Base-by-base conservation (phyloP, 345 rosid genomes). In the Linum lewisii region DNA sequence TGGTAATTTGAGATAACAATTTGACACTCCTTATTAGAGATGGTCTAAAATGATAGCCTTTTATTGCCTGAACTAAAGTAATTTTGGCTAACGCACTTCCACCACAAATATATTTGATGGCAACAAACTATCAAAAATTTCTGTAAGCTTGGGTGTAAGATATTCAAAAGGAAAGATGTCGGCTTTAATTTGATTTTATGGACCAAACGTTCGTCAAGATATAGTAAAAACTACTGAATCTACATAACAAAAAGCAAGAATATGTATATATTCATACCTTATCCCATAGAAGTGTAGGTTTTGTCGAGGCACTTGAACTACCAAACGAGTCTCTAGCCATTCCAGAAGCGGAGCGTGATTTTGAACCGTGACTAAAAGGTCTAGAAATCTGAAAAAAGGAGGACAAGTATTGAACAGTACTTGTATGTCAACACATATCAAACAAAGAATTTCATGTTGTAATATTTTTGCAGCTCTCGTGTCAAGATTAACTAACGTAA, bases 321-420 rank as follows among this genome's bases (percentile, higher is more conserved):
- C 75, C 59, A 49, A 66, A 54, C 20, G 70, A 62, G 49, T 77
- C 87, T 77, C 77, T 77, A 37, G 54, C 68, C 73, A 75, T 77
- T 32, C 50, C 58, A 56, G 83, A 62, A 32, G 73, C 15, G 22
- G 86, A 81, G 66, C 69, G 78, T 24, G 90, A 84, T 73, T 74
- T 84, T 67, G 90, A 81, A 54, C 75, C 76, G 75, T 70, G 75
- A 72, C 78, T 78, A 60, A 87, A 84, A 65, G 77, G 75, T 72
- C 74, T 82, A 66, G 70, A 68, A 73, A 59, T 44, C 98, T 84
- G 75, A 66, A 75, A 69, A 60, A 69, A 59, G 75, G 23, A 56
- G 61, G 10, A 60, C 9, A 63, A 10, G 57, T 36, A 52, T 11
- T 32, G 45, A n/a, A 23, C 38, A 23, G 10, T 9, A 11, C 16